Evolutionary conservation across 768 basidiomycete genomes (phyloP), one percentile per base, ranked within the genome.

Genomic region (Ramaria rubella): DNA sequence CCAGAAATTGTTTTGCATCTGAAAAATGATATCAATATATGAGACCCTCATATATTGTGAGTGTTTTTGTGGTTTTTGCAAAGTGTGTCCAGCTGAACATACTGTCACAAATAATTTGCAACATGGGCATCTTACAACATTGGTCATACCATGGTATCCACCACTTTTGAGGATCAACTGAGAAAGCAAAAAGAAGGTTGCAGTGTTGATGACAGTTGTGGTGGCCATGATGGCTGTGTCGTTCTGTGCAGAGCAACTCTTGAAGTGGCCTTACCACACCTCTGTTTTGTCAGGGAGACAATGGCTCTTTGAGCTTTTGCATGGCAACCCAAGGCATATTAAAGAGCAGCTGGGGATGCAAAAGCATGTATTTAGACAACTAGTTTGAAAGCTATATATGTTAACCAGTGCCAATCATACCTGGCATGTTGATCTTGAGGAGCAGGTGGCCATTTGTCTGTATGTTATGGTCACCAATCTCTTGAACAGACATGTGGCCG

Each of bases 361-460:
- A 38, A 43, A 55, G 15, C 45, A 61, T 55, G 67, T 69, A 7
- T 74, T 73, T 49, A 27, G 46, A 1, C 49, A 62, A 23, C 67
- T 74, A 15, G 63, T 61, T 2, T 19, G 45, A 4, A 64, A 66
- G 36, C 36, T 38, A 38, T 38, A 38, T 38, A 38, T 38, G n/a
- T n/a, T n/a, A 38, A 38, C n/a, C 11, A 38, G 11, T 38, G 36
- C 36, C 36, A 38, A 11, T 72, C 2, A 3, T 27, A 68, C 66
- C 0, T 57, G 52, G 23, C 60, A 63, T 61, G 60, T 74, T 9
- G 52, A 64, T 0, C 46, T 63, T 0, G 67, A 73, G 31, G 74
- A 76, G 52, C 69, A 75, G 52, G 46, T 74, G 15, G 72, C 70
- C 1, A 71, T 75, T 15, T 75, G 75, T 53, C 65, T 75, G 15